A percentile compares a stretch with the other conserved stretches of the same genome.
phyloP scores from a whole-genome alignment of 495 filamentous ascomycete genomes.

The Penicillium longicatenatum region DNA sequence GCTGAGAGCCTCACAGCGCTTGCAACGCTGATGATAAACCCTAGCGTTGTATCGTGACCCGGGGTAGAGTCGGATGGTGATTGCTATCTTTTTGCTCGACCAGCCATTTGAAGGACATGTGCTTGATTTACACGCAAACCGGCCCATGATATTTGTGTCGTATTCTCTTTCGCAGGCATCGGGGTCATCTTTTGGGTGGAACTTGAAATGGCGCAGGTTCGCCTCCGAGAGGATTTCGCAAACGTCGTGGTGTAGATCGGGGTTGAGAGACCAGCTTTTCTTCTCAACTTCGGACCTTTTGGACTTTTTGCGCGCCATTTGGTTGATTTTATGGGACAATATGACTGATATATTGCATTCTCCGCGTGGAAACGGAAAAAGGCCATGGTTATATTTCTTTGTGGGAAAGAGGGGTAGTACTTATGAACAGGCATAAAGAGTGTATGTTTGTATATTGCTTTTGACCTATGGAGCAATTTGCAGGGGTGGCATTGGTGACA shows the following conservation, averaged over 20 bases:
- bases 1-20: not conserved
- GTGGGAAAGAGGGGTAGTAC: not conserved
- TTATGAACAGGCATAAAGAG: not conserved
- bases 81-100: constrained; percentile 5
- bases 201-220: not conserved
- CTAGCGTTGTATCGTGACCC: constrained; percentile 5
- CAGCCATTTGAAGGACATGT: not conserved
- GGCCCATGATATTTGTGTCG: constrained; percentile 4
- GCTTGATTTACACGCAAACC: not conserved
- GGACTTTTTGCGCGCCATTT: not conserved
- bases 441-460: not conserved
- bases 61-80: constrained; percentile 1
- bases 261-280: not conserved
- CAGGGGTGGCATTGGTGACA: constrained; percentile 4
- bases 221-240: not conserved
- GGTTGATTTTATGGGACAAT: not conserved
- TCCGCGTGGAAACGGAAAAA: not conserved
- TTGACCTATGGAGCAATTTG: not conserved
- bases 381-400: not conserved
- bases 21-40: constrained; percentile 1
- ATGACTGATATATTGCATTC: not conserved
- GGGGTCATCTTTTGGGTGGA: not conserved
- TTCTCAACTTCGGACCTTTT: not conserved
- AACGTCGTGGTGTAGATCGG: not conserved
- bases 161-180: not conserved